A percentile compares a stretch with the other conserved stretches of the same genome.
These are phyloP conservation scores for Margaritispora aquatica DNA, from an alignment of 495 filamentous ascomycete genomes.

Conservation along the genomic window DNA sequence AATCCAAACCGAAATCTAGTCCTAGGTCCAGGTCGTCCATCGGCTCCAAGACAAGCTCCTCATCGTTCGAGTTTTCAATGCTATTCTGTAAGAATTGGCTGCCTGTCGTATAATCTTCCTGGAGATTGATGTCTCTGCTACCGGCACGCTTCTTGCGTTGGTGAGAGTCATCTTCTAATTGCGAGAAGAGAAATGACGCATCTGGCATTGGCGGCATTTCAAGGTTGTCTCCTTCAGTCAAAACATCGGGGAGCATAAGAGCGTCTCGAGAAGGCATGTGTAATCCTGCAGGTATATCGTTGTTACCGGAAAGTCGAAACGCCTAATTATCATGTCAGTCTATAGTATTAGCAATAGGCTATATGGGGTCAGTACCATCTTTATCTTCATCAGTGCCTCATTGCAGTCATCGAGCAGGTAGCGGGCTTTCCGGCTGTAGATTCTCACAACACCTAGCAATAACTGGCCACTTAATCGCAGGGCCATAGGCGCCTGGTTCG, in stretches of 20 bases:
- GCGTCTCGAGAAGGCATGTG: slow-evolving; percentile 59
- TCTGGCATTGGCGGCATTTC: slow-evolving; percentile 59
- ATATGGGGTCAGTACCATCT: slow-evolving; percentile 64
- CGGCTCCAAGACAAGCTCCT: slow-evolving; percentile 41
- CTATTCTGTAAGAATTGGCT: slow-evolving; percentile 66
- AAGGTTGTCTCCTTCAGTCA: slow-evolving; percentile 85
- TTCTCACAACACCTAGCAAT: slow-evolving; percentile 89
- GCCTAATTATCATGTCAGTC: slow-evolving; percentile 46
- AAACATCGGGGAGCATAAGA: slow-evolving; percentile 76
- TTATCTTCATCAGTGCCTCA: slow-evolving; percentile 94
- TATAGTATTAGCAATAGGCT: neutral
- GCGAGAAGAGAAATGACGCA: slow-evolving; percentile 65
- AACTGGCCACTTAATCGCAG: slow-evolving; percentile 90
- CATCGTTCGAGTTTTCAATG: slow-evolving; percentile 40
- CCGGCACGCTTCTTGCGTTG: slow-evolving; percentile 52
- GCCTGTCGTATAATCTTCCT: slow-evolving; percentile 46
- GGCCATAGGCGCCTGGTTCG: slow-evolving; percentile 91
- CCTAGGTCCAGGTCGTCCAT: slow-evolving; percentile 50
- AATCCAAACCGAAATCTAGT: slow-evolving; percentile 52
- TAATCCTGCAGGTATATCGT: slow-evolving; percentile 65
- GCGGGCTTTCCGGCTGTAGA: slow-evolving; percentile 93
- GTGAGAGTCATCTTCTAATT: slow-evolving; percentile 48
- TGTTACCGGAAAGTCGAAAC: slow-evolving; percentile 72
- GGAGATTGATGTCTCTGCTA: slow-evolving; percentile 58
- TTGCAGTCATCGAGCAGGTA: slow-evolving; percentile 97